phyloP scores from a whole-genome alignment of 345 rosid species.

The Heritiera littoralis region DNA sequence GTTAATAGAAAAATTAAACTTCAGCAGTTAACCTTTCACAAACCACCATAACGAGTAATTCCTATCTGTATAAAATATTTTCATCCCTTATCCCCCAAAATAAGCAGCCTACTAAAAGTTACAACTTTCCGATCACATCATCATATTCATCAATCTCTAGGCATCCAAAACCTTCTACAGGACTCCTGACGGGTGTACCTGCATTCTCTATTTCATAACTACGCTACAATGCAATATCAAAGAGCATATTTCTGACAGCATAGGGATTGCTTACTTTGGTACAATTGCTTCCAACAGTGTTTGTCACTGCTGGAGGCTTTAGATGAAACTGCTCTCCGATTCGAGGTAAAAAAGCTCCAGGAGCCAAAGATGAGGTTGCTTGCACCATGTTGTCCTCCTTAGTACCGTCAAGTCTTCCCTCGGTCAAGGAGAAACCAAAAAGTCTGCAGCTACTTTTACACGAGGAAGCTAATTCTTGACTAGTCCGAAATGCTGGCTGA shows the following conservation, averaged over 20 bases:
- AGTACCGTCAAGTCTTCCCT: constrained; percentile 44
- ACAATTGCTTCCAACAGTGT: constrained; percentile 52
- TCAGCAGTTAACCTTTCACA: neutral
- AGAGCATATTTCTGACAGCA: constrained; percentile 44
- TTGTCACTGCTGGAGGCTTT: constrained; percentile 38
- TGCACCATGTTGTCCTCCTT: constrained; percentile 34
- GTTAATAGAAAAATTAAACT: neutral
- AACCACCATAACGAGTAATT: neutral
- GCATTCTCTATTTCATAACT: neutral
- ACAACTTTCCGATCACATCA: constrained; percentile 11
- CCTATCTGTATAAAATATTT: neutral
- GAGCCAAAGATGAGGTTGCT: constrained; percentile 31
- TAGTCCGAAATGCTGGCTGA: constrained; percentile 30
- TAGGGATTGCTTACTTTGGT: constrained; percentile 62
- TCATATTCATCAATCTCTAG: neutral
- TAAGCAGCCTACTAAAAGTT: neutral
- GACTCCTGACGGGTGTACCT: neutral
- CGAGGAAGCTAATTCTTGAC: constrained; percentile 48
- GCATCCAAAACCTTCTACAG: neutral
- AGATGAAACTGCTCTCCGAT: constrained; percentile 52
- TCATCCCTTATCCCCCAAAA: neutral
- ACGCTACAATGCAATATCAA: constrained; percentile 45
- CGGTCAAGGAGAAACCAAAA: constrained; percentile 86
- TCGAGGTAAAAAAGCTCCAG: constrained; percentile 42
- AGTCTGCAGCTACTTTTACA: constrained; percentile 84